Percentiles rank a stretch among this genome's conserved stretches.
Evolutionary conservation across 2,329 filamentous ascomycete species (phyloP).

Genomic region (Cadophora luteo-olivacea): DNA sequence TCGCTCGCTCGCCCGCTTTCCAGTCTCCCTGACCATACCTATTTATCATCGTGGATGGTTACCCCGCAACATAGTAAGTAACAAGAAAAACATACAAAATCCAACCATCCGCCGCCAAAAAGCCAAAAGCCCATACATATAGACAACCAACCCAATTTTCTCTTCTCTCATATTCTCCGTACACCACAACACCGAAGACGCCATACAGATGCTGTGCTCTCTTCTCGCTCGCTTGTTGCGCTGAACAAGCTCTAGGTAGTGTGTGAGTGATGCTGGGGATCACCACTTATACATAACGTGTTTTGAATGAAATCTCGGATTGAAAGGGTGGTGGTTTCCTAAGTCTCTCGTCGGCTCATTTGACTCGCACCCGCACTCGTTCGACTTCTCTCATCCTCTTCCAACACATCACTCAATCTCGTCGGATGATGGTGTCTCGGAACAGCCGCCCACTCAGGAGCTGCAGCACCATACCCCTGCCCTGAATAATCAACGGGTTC

Average conservation of each 20-base stretch:
- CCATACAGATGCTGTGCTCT: conserved; percentile 18
- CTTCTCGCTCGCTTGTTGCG: not conserved
- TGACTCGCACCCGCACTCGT: conserved; percentile 60
- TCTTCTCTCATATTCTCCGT: not conserved
- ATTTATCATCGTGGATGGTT: conserved; percentile 5
- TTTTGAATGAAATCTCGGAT: not conserved
- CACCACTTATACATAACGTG: not conserved
- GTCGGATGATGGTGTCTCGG: conserved; percentile 88
- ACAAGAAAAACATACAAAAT: conserved; percentile 8
- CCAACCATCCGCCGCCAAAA: not conserved
- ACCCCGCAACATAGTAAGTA: not conserved
- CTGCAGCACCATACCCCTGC: conserved; percentile 65
- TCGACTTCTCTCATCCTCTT: conserved; percentile 81
- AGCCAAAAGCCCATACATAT: conserved; percentile 8
- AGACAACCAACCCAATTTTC: conserved; percentile 7
- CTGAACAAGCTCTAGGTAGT: not conserved
- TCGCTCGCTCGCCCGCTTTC: conserved; percentile 4
- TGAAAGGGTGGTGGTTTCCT: not conserved
- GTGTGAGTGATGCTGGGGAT: not conserved
- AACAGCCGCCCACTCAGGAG: conserved; percentile 76
- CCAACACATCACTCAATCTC: conserved; percentile 85
- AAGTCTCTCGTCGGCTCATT: not conserved
- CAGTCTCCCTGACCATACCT: not conserved
- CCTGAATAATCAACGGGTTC: conserved; percentile 67
- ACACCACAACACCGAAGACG: conserved; percentile 18